Evolutionary conservation across 306 rosid species (phyloP), one percentile per base, ranked within the genome.

Genomic region (Prunus mongolica): DNA sequence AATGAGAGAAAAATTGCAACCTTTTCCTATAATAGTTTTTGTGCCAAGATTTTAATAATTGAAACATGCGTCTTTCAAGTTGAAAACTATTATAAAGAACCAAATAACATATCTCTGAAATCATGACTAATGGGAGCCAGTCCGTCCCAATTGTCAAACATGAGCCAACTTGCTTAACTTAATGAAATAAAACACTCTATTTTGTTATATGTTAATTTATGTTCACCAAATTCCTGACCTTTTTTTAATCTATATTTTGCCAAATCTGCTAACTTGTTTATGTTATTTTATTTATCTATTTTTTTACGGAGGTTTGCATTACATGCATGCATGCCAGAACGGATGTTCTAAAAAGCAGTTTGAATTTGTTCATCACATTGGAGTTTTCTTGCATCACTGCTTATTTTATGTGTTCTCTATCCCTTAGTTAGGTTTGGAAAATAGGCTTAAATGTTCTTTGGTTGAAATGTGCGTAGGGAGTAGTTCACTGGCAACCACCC

Each of bases 401-500:
- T 64, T 22, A 24, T 41, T 71, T 69, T 74, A 67, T 52, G 16
- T 50, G 24, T 10, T 60, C 55, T 28, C 34, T 24, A 50, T 15
- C 18, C n/a, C 44, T 52, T 44, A 25, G 49, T 45, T 79, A n/a
- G 47, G 9, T 66, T 57, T 71, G 74, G 65, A n/a, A 19, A 20
- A 38, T 32, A 20, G 18, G 63, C 63, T 69, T 44, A 38, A 34
- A 73, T 74, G 22, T 55, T 25, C 18, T 55, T 61, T 77, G 76
- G 71, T 77, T 71, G 44, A 62, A 75, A 44, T 76, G 44, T 78
- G 22, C 71, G 47, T 65, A 95, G 99, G 99, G 99, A 28, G 97
- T 92, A 67, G 99, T 95, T 76, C 74, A 95, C 76, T 95, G 99
- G 99, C 93, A 89, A 80, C 99, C 99, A 60, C 99, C 99, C 10